phyloP scores from a whole-genome alignment of 148 eudicot species.

The Oxyria digyna region DNA sequence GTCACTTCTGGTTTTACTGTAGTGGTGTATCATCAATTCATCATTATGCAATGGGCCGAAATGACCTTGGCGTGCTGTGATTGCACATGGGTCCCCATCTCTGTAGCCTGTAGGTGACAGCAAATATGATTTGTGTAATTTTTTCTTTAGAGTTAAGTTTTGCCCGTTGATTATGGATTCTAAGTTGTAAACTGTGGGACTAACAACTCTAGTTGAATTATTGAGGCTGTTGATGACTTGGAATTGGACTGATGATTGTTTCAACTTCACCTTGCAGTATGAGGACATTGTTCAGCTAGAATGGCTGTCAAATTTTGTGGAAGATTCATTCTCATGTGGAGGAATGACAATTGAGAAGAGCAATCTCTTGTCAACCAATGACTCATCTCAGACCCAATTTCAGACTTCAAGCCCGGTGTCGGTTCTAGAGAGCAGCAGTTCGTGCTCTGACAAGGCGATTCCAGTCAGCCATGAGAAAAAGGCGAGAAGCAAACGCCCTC shows the following conservation, averaged over 20 bases:
- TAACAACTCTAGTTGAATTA: neutral
- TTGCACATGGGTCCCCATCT: conserved; percentile 4
- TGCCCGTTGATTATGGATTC: neutral
- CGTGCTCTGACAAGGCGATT: conserved; percentile 28
- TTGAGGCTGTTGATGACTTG: neutral
- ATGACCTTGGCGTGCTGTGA: conserved; percentile 1
- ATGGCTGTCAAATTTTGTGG: conserved; percentile 85
- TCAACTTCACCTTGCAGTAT: conserved; percentile 33
- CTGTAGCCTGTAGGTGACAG: neutral
- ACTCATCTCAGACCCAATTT: conserved; percentile 33
- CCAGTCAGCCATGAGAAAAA: conserved; percentile 46
- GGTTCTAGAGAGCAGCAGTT: conserved; percentile 62
- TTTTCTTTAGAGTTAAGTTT: neutral
- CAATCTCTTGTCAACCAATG: conserved; percentile 8
- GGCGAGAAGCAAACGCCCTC: conserved; percentile 84
- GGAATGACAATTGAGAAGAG: conserved; percentile 49
- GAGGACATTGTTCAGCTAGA: conserved; percentile 86
- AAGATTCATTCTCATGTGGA: conserved; percentile 71
- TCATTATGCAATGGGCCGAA: neutral
- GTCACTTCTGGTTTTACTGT: neutral
- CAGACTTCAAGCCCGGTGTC: conserved; percentile 72
- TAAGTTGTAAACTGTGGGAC: neutral
- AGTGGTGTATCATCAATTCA: neutral
- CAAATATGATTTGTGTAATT: neutral
- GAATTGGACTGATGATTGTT: neutral